Base-by-base conservation (phyloP, 345 rosid species). In the Dimocarpus longan region DNA sequence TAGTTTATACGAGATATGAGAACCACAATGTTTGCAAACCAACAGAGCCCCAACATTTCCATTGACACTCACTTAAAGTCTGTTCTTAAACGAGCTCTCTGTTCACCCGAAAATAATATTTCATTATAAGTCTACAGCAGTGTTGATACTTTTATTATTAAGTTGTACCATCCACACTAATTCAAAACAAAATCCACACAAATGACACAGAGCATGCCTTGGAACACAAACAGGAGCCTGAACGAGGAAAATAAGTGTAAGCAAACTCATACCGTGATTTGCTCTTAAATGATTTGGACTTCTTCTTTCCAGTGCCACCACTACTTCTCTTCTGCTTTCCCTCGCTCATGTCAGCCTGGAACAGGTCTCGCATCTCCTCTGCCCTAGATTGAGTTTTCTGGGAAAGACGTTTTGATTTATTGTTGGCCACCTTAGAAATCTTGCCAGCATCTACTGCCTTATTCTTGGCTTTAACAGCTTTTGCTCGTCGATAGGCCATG, bases 201-300 rank as follows among this genome's bases (percentile, higher is more conserved):
- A 56, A 64, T n/a, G 57, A 69, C 26, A 75, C 6, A 74, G 18
- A 50, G 24, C 0, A 73, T 42, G 12, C 24, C 48, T 56, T 6
- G 66, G 39, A 64, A 62, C 42, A 46, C 21, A 42, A 50, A 26
- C 42, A 26, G 65, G n/a, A 69, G 46, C 67, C 68, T 64, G 28
- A 32, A 65, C 74, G 16, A 19, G 63, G 6, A 76, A 8, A 71
- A 74, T 50, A 43, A 11, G 24, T 50, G 71, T 71, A 11, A 68
- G 62, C 71, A 71, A 64, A 72, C 62, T 68, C 86, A 75, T 89
- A 95, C 98, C 99, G 87, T 66, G 92, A 89, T 84, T 95, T 93
- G 94, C 99, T 95, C 90, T 93, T 95, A 79, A 93, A 93, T 37
- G 93, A 90, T 82, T 88, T 89, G 11, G 96, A 79, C 85, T 89